A percentile compares a stretch with the other conserved stretches of the same genome.
Evolutionary conservation across 306 rosid genomes (phyloP).

Genomic region (Pterocarpus santalinus): DNA sequence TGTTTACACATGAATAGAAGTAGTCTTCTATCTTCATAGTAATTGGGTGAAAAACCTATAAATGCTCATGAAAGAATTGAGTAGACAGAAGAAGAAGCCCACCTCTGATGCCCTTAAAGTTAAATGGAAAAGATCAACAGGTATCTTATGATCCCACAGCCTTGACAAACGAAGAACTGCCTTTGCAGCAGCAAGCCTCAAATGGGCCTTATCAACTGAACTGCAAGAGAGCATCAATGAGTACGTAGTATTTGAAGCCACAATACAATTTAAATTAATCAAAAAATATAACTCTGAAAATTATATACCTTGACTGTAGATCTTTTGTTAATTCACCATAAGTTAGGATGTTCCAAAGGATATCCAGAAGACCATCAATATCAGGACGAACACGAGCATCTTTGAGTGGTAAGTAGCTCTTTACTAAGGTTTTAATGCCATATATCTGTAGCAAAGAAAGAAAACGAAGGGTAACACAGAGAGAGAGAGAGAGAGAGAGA

Average conservation of each 20-base stretch:
- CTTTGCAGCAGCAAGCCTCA: slow-evolving; percentile 95
- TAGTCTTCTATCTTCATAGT: slow-evolving; percentile 29
- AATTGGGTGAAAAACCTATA: slow-evolving; percentile 40
- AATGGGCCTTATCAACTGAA: slow-evolving; percentile 90
- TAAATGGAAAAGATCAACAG: slow-evolving; percentile 78
- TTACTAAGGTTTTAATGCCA: slow-evolving; percentile 89
- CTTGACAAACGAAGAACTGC: slow-evolving; percentile 87
- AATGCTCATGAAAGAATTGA: slow-evolving; percentile 38
- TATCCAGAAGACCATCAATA: slow-evolving; percentile 74
- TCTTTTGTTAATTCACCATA: slow-evolving; percentile 90
- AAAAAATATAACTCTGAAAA: slow-evolving; percentile 33
- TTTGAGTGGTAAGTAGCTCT: slow-evolving; percentile 92
- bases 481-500: too few species aligned
- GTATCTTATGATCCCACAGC: slow-evolving; percentile 94
- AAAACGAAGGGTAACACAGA: not conserved
- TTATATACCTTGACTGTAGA: slow-evolving; percentile 76
- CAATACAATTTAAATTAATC: slow-evolving; percentile 14
- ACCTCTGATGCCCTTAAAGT: slow-evolving; percentile 89
- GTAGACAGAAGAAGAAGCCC: slow-evolving; percentile 33
- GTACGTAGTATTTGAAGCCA: slow-evolving; percentile 44
- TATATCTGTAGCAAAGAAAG: slow-evolving; percentile 66
- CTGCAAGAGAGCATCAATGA: slow-evolving; percentile 64
- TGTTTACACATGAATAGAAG: slow-evolving; percentile 16
- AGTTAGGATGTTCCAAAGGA: slow-evolving; percentile 74
- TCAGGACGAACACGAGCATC: slow-evolving; percentile 88